Conservation (phyloP, 495 filamentous ascomycete species). For the Tuber umbilicatum region DNA sequence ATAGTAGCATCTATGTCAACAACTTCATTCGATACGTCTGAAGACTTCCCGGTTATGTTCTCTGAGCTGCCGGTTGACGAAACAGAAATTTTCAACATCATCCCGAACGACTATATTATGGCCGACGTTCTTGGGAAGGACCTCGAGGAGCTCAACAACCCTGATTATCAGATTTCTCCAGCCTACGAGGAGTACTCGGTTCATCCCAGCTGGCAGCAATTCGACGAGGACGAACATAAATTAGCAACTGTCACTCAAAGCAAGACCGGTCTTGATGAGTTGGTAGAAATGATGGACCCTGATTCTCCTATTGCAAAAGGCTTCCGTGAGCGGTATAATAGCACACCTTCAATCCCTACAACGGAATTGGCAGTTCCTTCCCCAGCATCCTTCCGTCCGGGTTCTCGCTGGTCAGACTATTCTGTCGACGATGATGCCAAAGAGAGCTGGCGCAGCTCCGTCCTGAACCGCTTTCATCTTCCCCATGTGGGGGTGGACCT, state of each 20-base stretch:
- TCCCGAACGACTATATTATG: constrained; percentile 16
- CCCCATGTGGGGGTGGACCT: constrained; percentile 12
- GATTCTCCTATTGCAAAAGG: constrained; percentile 3
- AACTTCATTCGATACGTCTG: constrained; percentile 7
- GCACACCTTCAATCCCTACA: constrained; percentile 7
- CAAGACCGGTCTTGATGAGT: constrained; percentile 15
- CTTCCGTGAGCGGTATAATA: constrained; percentile 10
- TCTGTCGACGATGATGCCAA: constrained; percentile 19
- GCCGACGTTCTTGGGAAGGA: constrained; percentile 1
- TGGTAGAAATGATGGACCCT: constrained; percentile 20
- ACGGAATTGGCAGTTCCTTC: constrained; percentile 10
- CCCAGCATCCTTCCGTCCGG: constrained; percentile 11
- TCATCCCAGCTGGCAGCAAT: background rate
- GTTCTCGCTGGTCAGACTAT: constrained; percentile 32
- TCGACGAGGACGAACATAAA: background rate
- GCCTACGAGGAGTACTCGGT: background rate
- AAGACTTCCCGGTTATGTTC: constrained; percentile 23
- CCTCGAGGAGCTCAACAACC: background rate
- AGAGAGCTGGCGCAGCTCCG: constrained; percentile 21
- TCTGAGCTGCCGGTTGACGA: constrained; percentile 17
- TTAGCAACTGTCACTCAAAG: constrained; percentile 8
- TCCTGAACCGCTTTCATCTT: constrained; percentile 26
- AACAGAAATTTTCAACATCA: constrained; percentile 20
- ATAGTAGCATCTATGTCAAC: constrained; percentile 12
- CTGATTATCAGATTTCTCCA: background rate